These are phyloP conservation scores for Handroanthus guayacan DNA, from an alignment of 257 asterid genomes.

Conservation along the genomic window DNA sequence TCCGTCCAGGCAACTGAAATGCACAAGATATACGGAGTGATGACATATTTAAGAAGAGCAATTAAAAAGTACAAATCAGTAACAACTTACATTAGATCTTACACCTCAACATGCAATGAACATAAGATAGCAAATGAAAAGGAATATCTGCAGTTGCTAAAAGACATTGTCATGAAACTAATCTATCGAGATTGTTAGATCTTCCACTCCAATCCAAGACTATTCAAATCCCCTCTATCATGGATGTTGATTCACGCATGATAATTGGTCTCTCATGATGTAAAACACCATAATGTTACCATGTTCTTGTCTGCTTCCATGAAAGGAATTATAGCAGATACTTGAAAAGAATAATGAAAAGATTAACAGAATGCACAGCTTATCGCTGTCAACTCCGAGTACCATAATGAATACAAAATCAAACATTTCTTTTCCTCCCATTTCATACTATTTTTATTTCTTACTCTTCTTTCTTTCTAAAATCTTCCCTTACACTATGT, in stretches of 20 bases:
- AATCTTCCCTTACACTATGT: background rate
- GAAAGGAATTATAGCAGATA: background rate
- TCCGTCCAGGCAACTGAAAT: slow-evolving; percentile 72
- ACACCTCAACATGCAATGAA: slow-evolving; percentile 24
- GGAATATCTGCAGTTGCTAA: background rate
- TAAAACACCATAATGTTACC: background rate
- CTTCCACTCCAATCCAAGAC: background rate
- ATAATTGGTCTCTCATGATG: background rate
- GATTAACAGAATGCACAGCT: background rate
- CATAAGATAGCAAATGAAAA: slow-evolving; percentile 10
- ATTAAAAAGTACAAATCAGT: background rate
- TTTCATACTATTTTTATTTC: background rate
- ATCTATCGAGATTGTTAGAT: background rate
- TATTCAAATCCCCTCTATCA: background rate
- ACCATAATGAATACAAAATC: background rate
- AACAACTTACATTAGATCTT: slow-evolving; percentile 12
- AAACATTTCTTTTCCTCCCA: background rate
- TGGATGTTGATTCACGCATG: background rate
- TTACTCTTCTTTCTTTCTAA: background rate
- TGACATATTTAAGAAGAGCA: background rate
- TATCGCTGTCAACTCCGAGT: background rate
- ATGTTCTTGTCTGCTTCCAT: background rate
- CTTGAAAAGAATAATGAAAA: background rate
- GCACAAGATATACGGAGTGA: slow-evolving; percentile 10
- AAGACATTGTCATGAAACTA: background rate